A percentile compares a stretch with the other conserved stretches of the same genome.
Evolutionary conservation across 257 asterid species (phyloP).

Genomic region (Thymus mandschuricus): DNA sequence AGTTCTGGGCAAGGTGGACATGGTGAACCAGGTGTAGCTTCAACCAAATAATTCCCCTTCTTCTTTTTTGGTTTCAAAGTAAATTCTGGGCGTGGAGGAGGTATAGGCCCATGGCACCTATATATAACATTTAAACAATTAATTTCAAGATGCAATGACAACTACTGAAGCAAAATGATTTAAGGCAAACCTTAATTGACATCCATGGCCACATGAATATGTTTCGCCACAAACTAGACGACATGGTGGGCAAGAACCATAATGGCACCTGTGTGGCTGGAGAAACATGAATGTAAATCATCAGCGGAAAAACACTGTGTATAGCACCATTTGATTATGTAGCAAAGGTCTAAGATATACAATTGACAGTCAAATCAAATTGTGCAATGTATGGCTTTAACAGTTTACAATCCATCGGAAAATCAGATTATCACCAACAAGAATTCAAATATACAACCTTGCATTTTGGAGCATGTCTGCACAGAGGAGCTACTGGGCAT

Average conservation of each 20-base stretch:
- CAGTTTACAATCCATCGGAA: not conserved
- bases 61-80: constrained; percentile 88
- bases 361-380: constrained; percentile 4
- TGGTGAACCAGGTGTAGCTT: constrained; percentile 64
- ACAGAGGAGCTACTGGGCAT: constrained; percentile 67
- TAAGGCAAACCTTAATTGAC: constrained; percentile 71
- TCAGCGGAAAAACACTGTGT: constrained; percentile 11
- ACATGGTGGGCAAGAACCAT: constrained; percentile 92
- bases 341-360: constrained; percentile 16
- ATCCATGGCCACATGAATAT: constrained; percentile 80
- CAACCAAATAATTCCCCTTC: constrained; percentile 53
- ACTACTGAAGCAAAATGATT: constrained; percentile 3
- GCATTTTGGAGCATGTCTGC: constrained; percentile 63
- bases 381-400: not conserved
- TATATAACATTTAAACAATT: constrained; percentile 26
- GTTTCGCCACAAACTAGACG: constrained; percentile 71
- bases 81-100: constrained; percentile 80
- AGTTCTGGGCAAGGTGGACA: constrained; percentile 95
- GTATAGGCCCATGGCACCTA: constrained; percentile 96
- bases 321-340: not conserved
- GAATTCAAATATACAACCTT: constrained; percentile 58
- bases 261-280: constrained; percentile 97
- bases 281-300: constrained; percentile 27
- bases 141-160: constrained; percentile 24
- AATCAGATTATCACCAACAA: constrained; percentile 11